Evolutionary conservation across 306 rosid genomes (phyloP).

Genomic region (Medicago truncatula): MtrunA17r5.0-ANR NC_053043.1:9289001-9289500

Average conservation of each 20-base stretch:
- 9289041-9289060: background rate
- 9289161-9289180: background rate
- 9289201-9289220: no score
- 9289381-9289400: constrained; percentile 4
- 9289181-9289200: background rate
- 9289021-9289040: background rate
- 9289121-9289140: constrained; percentile 18
- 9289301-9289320: background rate
- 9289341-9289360: background rate
- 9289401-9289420: background rate
- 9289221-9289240: background rate
- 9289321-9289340: background rate
- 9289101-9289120: background rate
- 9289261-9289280: background rate
- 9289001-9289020: background rate
- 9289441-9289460: background rate
- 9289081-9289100: background rate
- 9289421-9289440: background rate
- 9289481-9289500: background rate
- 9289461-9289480: background rate
- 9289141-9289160: constrained; percentile 4
- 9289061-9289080: constrained; percentile 23
- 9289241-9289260: background rate
- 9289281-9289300: constrained; percentile 1
- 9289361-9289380: background rate